Evolutionary conservation across 1,139 yeast species (phyloP), one percentile per base, ranked within the genome.

Genomic region (Suhomyces bribrorum): DNA sequence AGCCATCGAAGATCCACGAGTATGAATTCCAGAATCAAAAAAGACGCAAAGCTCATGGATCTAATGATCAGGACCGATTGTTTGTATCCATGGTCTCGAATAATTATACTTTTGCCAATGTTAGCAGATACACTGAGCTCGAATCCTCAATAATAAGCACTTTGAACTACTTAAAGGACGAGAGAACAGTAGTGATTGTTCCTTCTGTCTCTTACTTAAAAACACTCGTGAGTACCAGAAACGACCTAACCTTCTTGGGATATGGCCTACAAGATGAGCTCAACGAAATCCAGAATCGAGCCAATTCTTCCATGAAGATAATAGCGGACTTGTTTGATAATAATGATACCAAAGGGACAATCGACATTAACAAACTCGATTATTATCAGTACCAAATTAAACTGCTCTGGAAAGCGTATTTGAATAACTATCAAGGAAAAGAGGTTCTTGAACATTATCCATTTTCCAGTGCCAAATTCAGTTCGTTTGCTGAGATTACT

Each of bases 131-230:
- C 12, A 14, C 38, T 4, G 41, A 40, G 3, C 14, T 38, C 11
- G 29, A 43, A 6, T 9, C 17, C 9, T 12, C 39, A 7, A 18
- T 45, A 5, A 17, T 16, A 4, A 20, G 16, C 6, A 34, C 33
- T 3, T 16, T 41, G 7, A 7, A 8, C 2, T 15, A 34, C 15
- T 24, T 36, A 15, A 34, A 15, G 2, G 33, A 44, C 1, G 67
- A 68, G 32, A 54, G 67, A 20, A 59, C 62, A 0, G 42, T 77
- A 25, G 50, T 77, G 0, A 47, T 77, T 2, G 48, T 66, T 1
- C 53, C 58, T 2, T 41, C 47, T 1, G 22, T 17, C 7, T 18
- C 18, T 3, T 41, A 32, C 23, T 29, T 40, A 12, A 22, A 24
- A 14, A 25, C 22, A 3, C 25, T 43, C 7, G 31, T 32, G 2